Percentiles rank a stretch among this genome's conserved stretches.
Conservation (phyloP, 306 rosid genomes). For the Citrullus colocynthis region DNA sequence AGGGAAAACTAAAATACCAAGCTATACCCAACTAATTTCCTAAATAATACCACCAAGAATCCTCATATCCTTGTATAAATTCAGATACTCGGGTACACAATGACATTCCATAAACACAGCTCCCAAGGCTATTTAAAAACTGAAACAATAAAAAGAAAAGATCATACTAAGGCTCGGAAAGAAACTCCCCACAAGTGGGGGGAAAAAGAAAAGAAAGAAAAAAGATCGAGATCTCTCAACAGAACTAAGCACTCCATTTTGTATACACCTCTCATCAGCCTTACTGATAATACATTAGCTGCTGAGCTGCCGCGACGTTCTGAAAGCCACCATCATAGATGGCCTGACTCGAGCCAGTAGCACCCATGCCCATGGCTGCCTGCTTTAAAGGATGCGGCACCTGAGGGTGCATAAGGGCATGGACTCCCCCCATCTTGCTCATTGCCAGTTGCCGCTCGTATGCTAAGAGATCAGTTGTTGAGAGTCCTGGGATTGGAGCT, state of each 20-base stretch:
- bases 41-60: not conserved
- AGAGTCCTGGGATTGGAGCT: conserved; percentile 50
- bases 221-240: conserved; percentile 13
- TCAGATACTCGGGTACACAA: conserved; percentile 6
- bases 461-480: conserved; percentile 52
- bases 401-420: conserved; percentile 79
- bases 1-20: not conserved
- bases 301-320: conserved; percentile 80
- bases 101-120: not conserved
- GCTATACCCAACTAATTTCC: conserved; percentile 1
- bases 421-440: conserved; percentile 89
- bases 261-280: not conserved
- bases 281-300: conserved; percentile 94
- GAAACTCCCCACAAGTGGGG: conserved; percentile 17
- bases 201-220: conserved; percentile 17
- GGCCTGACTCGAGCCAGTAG: conserved; percentile 85
- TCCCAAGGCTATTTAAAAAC: not conserved
- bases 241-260: conserved; percentile 11
- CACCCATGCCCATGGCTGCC: conserved; percentile 58
- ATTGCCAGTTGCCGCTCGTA: conserved; percentile 82
- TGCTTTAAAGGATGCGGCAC: conserved; percentile 77
- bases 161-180: conserved; percentile 33
- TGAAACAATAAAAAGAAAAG: not conserved
- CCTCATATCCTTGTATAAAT: conserved; percentile 1
- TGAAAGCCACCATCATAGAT: conserved; percentile 93